Base-by-base conservation (phyloP, 805 yeast species). In the Suhomyces sp. region DNA sequence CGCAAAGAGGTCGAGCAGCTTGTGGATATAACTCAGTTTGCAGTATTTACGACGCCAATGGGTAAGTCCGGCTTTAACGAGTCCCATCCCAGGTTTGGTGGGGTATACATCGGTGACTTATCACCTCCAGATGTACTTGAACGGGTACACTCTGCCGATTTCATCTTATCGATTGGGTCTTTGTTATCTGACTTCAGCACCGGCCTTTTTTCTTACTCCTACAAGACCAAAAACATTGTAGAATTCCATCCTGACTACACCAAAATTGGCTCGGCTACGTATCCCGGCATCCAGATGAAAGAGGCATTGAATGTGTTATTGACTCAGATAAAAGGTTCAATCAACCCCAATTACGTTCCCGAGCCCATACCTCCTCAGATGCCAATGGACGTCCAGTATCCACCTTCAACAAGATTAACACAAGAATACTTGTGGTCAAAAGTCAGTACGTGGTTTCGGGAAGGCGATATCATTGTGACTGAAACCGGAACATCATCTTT, bases 401-500 rank as follows among this genome's bases (percentile, higher is more conserved):
- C 22, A 45, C 49, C 10, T 8, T 1, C 42, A 17, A 51, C 59
- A 40, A 36, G 36, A 26, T 50, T 61, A 52, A 59, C 69, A 27
- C 74, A 70, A 55, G 59, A 66, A 46, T 68, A 64, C 63, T 61
- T 68, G 55, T 70, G 74, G 74, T 56, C 65, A 24, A 58, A 60
- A 35, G 57, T 69, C 29, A 58, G 67, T 15, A 45, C 58, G 3
- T 70, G 67, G 65, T 66, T 70, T 46, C 53, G 57, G 48, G 66
- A 65, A 44, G 73, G 70, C 23, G 74, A 70, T 52, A 58, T 69
- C 47, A 64, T 70, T 26, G 54, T 70, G 48, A 64, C 72, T 27
- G 74, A 70, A 53, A 70, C 74, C 19, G 74, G 74, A 48, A 70
- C 74, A 12, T 67, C 73, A 13, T 65, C 72, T 3, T 70, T 70